A percentile compares a stretch with the other conserved stretches of the same genome.
phyloP scores from a whole-genome alignment of 352 stramenopile species.

The Globisporangium perplexum region DNA sequence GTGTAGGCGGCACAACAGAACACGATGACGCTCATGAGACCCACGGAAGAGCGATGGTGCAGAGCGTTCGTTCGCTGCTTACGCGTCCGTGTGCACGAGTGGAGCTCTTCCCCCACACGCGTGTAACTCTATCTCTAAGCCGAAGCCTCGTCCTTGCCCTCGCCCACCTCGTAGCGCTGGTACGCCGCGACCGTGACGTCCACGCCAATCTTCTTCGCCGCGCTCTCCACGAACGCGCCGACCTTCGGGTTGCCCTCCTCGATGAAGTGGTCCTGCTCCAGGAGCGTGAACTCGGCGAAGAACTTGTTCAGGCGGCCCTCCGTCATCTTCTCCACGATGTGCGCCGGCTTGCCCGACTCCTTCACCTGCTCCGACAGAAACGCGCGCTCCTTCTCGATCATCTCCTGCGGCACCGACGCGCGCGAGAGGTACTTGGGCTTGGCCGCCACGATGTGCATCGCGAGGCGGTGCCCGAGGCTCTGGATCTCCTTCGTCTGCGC shows the following conservation, averaged over 20 bases:
- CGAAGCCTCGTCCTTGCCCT: conserved; percentile 43
- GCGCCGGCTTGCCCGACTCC: conserved; percentile 81
- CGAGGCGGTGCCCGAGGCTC: conserved; percentile 88
- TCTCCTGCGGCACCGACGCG: conserved; percentile 74
- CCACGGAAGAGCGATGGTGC: conserved; percentile 7
- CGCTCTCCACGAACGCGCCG: conserved; percentile 60
- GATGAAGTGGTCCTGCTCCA: conserved; percentile 93
- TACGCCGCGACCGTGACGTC: conserved; percentile 59
- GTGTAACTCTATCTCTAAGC: conserved; percentile 14
- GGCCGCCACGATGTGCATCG: conserved; percentile 95
- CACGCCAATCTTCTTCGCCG: conserved; percentile 59
- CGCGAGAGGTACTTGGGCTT: conserved; percentile 89
- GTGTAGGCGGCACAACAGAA: too few species aligned
- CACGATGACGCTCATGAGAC: too few species aligned
- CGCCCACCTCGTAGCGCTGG: conserved; percentile 67
- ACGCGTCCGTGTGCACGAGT: not conserved
- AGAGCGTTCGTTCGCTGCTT: conserved; percentile 3
- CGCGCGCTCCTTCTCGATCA: conserved; percentile 89
- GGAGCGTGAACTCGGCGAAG: conserved; percentile 90
- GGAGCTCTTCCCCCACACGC: not conserved
- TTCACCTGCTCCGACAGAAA: conserved; percentile 90
- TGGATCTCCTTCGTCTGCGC: conserved; percentile 55
- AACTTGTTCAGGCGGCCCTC: conserved; percentile 92
- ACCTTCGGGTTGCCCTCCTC: conserved; percentile 91
- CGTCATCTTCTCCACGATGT: conserved; percentile 95